Evolutionary conservation across 306 rosid species (phyloP), one percentile per base, ranked within the genome.

Genomic region (Hippophae gyantsensis): DNA sequence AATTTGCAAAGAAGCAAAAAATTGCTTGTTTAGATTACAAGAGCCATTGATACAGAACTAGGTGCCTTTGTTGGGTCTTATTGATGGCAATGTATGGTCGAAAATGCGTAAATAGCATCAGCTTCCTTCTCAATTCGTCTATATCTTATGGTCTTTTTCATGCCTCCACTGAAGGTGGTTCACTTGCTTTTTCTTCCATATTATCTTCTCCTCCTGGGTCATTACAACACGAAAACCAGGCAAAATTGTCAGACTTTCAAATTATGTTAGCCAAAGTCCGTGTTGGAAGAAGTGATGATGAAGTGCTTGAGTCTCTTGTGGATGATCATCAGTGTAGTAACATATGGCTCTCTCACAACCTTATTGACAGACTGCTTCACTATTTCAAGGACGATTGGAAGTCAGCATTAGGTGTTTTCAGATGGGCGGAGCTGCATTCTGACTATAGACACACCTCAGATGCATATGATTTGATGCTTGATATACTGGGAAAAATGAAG

Each of bases 341-440:
- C 51, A 62, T 87, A 48, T 71, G 49, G 45, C 61, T 78, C 43
- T 81, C 89, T 42, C 64, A 70, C 54, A 43, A 60, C 32, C 80
- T 87, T 32, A 69, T 84, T 71, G 58, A 66, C 42, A 62, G 32
- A 13, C 56, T 90, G 75, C 83, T 90, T 13, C 44, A 8, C 46
- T 86, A 87, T 6, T 90, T 80, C 45, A 87, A 83, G 78, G 86
- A 87, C 65, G 94, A 90, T 71, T 90, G 96, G 96, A 87, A 75
- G 57, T 76, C 95, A 14, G 97, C 96, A 5, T 69, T 90, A 75
- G 94, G 84, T 32, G 73, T 85, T 43, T 90, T 87, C 66, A 81
- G 65, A 80, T 90, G 97, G 97, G 95, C 89, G 0, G 55, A 72
- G 61, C 77, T 67, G 6, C 82, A 54, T 6, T 58, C 80, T 8